Conservation (phyloP, 2,329 filamentous ascomycete genomes). For the Aspergillus pseudonomiae region DNA sequence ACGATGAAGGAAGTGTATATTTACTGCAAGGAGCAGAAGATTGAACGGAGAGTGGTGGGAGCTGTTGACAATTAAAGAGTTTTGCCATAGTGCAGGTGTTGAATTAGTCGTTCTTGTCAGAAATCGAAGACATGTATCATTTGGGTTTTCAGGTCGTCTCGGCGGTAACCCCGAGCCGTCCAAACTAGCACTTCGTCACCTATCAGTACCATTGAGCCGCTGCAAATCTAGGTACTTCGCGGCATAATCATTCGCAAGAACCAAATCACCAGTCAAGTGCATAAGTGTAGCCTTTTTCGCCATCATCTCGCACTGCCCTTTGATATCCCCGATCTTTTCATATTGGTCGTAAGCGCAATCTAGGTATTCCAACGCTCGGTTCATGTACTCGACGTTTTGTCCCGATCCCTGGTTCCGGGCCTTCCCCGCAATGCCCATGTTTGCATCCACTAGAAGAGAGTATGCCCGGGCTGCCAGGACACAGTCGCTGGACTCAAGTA, state of each 20-base stretch:
- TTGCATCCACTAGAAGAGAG: constrained; percentile 71
- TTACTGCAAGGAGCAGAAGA: constrained; percentile 26
- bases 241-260: constrained; percentile 67
- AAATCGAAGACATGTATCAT: neutral
- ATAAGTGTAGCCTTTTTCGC: constrained; percentile 81
- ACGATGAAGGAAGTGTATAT: constrained; percentile 34
- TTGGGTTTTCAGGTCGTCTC: neutral
- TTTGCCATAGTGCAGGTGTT: constrained; percentile 17
- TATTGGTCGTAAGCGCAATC: constrained; percentile 67
- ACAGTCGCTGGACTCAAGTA: constrained; percentile 70
- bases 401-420: constrained; percentile 35
- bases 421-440: constrained; percentile 72
- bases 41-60: constrained; percentile 8
- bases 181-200: neutral
- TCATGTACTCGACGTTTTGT: constrained; percentile 55
- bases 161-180: neutral
- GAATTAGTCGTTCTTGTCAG: constrained; percentile 19
- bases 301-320: constrained; percentile 76
- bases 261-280: constrained; percentile 67
- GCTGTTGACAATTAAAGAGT: constrained; percentile 27
- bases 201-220: constrained; percentile 35
- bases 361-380: constrained; percentile 62
- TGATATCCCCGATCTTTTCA: constrained; percentile 66
- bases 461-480: constrained; percentile 69
- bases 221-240: constrained; percentile 65